These are phyloP conservation scores for Elsinoe ampelina DNA, from an alignment of 2,329 filamentous ascomycete genomes.

Conservation along the genomic window DNA sequence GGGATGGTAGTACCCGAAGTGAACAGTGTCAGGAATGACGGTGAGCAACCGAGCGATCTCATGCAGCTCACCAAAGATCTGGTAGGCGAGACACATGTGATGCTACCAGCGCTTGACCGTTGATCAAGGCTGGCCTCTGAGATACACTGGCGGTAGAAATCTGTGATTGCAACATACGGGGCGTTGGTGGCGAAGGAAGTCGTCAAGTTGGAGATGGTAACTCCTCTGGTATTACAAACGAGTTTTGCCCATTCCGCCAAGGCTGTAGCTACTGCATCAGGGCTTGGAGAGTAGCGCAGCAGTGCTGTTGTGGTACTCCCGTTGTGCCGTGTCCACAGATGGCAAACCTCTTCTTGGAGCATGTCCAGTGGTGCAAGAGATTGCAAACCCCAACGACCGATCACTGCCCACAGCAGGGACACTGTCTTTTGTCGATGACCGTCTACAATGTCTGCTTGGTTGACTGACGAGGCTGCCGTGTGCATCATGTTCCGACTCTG, in stretches of 20 bases:
- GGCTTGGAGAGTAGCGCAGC: background rate
- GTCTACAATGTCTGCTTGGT: slow-evolving; percentile 51
- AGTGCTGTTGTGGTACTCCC: background rate
- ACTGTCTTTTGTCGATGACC: slow-evolving; percentile 57
- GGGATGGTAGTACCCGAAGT: slow-evolving; percentile 34
- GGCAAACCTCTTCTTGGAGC: slow-evolving; percentile 2
- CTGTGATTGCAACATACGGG: slow-evolving; percentile 47
- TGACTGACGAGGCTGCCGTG: slow-evolving; percentile 36
- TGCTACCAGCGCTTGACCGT: slow-evolving; percentile 23
- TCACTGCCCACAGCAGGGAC: slow-evolving; percentile 50
- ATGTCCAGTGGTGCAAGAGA: slow-evolving; percentile 33
- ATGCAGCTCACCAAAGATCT: slow-evolving; percentile 28
- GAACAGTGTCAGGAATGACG: slow-evolving; percentile 37
- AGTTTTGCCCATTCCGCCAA: slow-evolving; percentile 49
- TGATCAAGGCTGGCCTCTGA: too few relatives aligned
- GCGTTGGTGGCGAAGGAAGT: slow-evolving; percentile 48
- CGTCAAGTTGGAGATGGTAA: slow-evolving; percentile 44
- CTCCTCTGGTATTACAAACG: slow-evolving; percentile 39
- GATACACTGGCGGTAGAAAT: slow-evolving; percentile 37
- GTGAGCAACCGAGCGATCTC: slow-evolving; percentile 30
- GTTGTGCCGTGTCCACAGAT: background rate
- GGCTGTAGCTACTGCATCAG: slow-evolving; percentile 25
- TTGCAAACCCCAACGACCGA: slow-evolving; percentile 47
- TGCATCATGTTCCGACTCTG: slow-evolving; percentile 33
- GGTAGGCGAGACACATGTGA: background rate